Conservation (phyloP, 2,329 filamentous ascomycete species). For the Purpureocillium takamizusanense region DNA sequence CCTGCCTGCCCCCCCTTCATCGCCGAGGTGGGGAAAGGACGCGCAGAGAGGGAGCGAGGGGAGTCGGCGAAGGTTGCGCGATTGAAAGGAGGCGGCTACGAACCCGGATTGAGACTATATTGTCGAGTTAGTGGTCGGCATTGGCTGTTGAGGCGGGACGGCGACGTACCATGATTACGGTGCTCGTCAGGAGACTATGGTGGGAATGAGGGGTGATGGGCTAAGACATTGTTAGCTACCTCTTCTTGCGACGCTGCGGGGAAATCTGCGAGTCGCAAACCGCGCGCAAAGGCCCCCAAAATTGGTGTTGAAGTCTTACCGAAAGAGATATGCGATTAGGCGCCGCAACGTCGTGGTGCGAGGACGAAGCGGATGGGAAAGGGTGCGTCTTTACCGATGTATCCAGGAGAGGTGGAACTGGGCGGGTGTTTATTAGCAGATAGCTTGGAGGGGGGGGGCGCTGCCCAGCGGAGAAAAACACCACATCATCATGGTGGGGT, state of each 20-base stretch:
- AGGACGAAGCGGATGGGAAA: neutral
- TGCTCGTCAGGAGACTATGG: slow-evolving; percentile 19
- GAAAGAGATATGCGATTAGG: neutral
- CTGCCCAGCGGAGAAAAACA: slow-evolving; percentile 23
- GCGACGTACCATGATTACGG: slow-evolving; percentile 32
- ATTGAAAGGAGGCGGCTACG: slow-evolving; percentile 24
- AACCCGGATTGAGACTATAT: slow-evolving; percentile 60
- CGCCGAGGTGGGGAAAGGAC: slow-evolving; percentile 1
- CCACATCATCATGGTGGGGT: slow-evolving; percentile 21
- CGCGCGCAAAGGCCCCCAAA: neutral
- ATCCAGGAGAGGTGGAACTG: neutral
- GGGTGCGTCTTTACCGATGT: slow-evolving; percentile 7
- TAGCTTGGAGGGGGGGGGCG: slow-evolving; percentile 9
- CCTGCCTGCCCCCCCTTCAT: slow-evolving; percentile 5
- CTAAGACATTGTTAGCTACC: slow-evolving; percentile 15
- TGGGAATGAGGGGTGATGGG: slow-evolving; percentile 11
- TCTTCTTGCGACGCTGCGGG: neutral
- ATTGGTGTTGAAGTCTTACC: neutral
- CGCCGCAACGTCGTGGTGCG: neutral
- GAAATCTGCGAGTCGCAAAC: neutral
- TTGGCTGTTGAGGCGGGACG: slow-evolving; percentile 4
- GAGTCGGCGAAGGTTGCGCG: neutral
- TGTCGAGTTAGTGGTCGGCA: neutral
- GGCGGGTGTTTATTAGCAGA: slow-evolving; percentile 1
- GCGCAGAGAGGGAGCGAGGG: slow-evolving; percentile 4